phyloP scores from a whole-genome alignment of 2,329 filamentous ascomycete species.

The Aspergillus sp. region DNA sequence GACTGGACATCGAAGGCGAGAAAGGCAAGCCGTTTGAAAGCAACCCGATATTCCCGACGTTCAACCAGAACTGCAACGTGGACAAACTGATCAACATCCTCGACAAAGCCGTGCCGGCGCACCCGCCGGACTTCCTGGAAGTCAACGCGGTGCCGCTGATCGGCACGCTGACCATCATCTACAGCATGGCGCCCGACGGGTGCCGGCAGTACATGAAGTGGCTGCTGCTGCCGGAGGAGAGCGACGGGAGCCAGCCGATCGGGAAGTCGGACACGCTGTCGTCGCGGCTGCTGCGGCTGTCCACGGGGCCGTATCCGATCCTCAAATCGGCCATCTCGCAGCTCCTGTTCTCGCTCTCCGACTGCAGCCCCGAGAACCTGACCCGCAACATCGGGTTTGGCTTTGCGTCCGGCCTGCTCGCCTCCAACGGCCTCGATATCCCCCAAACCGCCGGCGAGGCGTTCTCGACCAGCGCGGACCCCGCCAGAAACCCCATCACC shows the following conservation, averaged over 20 bases:
- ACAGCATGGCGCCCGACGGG: constrained; percentile 56
- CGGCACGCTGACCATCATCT: constrained; percentile 62
- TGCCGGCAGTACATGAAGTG: constrained; percentile 55
- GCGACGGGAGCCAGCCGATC: constrained; percentile 67
- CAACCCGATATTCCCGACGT: constrained; percentile 57
- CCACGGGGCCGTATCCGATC: constrained; percentile 63
- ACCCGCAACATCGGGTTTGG: constrained; percentile 92
- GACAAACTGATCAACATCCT: constrained; percentile 62
- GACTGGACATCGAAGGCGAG: constrained; percentile 58
- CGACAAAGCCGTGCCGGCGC: constrained; percentile 53
- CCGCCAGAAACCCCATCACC: constrained; percentile 68
- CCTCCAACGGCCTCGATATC: constrained; percentile 71
- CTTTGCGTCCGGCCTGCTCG: constrained; percentile 81
- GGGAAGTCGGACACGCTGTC: constrained; percentile 66
- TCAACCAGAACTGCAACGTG: constrained; percentile 50
- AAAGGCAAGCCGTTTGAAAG: constrained; percentile 36
- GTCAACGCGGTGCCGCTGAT: constrained; percentile 60
- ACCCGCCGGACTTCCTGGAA: constrained; percentile 63
- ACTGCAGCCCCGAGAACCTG: constrained; percentile 67
- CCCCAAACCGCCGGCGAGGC: constrained; percentile 57
- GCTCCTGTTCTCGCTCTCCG: constrained; percentile 79
- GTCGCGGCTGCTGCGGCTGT: constrained; percentile 66
- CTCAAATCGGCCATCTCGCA: constrained; percentile 66
- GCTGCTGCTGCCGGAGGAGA: constrained; percentile 63
- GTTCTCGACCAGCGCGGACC: constrained; percentile 29